Conservation (phyloP, 148 eudicot genomes). For the Bassia scoparia region DNA sequence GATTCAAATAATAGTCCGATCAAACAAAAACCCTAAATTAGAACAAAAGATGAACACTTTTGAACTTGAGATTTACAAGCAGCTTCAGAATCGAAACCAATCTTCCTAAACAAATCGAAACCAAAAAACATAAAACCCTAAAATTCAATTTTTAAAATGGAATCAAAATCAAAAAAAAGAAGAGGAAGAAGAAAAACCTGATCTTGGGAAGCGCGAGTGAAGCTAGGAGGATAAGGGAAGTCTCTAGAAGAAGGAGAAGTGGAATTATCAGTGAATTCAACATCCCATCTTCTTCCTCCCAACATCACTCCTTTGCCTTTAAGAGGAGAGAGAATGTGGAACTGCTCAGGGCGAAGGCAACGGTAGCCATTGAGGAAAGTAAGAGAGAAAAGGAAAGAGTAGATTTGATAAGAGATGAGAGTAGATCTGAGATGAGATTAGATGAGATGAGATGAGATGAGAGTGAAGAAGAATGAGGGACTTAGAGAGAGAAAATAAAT, state of each 20-base stretch:
- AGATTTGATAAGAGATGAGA: too few relatives aligned
- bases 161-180: not conserved
- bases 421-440: too few relatives aligned
- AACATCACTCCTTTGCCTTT: slow-evolving; percentile 66
- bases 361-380: too few relatives aligned
- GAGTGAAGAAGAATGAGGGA: too few relatives aligned
- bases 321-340: too few relatives aligned
- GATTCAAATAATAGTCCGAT: too few relatives aligned
- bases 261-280: slow-evolving; percentile 79
- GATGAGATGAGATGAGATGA: too few relatives aligned
- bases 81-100: slow-evolving; percentile 81
- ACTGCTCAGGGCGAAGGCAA: too few relatives aligned
- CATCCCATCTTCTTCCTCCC: slow-evolving; percentile 71
- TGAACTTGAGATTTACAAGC: slow-evolving; percentile 85
- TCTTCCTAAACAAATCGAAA: not conserved
- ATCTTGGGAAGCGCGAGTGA: slow-evolving; percentile 67
- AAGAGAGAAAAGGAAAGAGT: too few relatives aligned
- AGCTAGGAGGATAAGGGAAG: slow-evolving; percentile 85
- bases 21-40: slow-evolving; percentile 1
- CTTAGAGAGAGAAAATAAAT: too few relatives aligned
- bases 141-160: not conserved
- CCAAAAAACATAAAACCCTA: slow-evolving; percentile 10
- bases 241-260: slow-evolving; percentile 65
- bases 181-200: slow-evolving; percentile 38
- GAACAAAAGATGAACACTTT: too few relatives aligned